These are phyloP conservation scores for Citrus australasica DNA, from an alignment of 345 rosid species.

Conservation along the genomic window DNA sequence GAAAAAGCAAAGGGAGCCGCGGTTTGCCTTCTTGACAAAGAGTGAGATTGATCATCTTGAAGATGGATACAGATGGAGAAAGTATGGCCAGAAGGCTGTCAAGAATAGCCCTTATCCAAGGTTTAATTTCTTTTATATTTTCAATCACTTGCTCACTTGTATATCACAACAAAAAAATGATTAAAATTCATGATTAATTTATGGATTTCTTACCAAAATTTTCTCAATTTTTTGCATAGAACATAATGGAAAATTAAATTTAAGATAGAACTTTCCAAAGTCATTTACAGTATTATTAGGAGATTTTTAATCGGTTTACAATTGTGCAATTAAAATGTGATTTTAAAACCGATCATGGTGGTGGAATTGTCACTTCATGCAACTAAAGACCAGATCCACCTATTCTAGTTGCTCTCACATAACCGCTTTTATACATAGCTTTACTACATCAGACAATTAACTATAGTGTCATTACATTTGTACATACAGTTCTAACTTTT, in stretches of 20 bases:
- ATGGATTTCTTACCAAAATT: neutral
- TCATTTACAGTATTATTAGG: neutral
- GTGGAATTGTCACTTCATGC: neutral
- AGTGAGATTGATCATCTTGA: slow-evolving; percentile 40
- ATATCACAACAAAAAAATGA: neutral
- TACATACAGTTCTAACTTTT: neutral
- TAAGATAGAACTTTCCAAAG: neutral
- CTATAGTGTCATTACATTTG: neutral
- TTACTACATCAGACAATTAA: neutral
- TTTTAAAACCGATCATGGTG: slow-evolving; percentile 3
- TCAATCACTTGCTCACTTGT: neutral
- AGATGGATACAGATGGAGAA: slow-evolving; percentile 46
- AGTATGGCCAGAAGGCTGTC: slow-evolving; percentile 45
- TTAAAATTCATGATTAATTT: neutral
- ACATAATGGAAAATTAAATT: neutral
- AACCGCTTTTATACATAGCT: neutral
- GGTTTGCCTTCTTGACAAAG: slow-evolving; percentile 37
- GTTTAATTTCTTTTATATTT: slow-evolving; percentile 3
- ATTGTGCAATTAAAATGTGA: neutral
- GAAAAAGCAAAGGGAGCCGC: slow-evolving; percentile 28
- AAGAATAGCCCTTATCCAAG: slow-evolving; percentile 38
- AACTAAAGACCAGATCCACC: slow-evolving; percentile 8
- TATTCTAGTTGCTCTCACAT: neutral
- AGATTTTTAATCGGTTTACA: neutral
- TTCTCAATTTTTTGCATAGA: neutral